Conservation (phyloP, 2,329 filamentous ascomycete genomes). For the Curvularia spicifera region DNA sequence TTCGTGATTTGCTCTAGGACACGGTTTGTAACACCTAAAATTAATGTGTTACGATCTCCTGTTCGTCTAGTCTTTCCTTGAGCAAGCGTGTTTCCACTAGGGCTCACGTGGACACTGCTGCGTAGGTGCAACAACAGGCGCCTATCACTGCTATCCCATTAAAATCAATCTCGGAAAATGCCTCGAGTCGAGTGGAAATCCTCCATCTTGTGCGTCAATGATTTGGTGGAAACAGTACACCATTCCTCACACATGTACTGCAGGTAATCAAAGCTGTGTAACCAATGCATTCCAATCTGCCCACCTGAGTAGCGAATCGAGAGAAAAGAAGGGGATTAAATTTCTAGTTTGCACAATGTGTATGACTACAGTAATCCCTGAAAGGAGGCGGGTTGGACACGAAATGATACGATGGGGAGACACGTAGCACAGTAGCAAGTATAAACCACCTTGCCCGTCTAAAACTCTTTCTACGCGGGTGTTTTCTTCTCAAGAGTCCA, state of each 20-base stretch:
- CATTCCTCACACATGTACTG: not conserved
- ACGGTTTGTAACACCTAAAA: not conserved
- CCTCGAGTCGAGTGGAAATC: not conserved
- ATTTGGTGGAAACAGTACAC: not conserved
- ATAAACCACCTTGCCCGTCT: not conserved
- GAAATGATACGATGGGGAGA: not conserved
- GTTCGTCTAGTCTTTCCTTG: not conserved
- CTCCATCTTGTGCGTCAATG: not conserved
- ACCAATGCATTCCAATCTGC: not conserved
- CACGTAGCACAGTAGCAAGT: not conserved
- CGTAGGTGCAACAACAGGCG: not conserved
- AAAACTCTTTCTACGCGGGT: not conserved
- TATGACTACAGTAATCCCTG: not conserved
- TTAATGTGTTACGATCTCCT: not conserved
- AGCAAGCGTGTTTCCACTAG: not conserved
- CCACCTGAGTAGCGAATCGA: not conserved
- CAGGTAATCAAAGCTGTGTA: slow-evolving; percentile 5
- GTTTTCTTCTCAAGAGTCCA: not conserved
- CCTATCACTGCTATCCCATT: not conserved
- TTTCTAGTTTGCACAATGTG: not conserved
- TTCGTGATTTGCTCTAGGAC: not conserved
- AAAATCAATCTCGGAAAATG: not conserved
- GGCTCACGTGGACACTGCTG: not conserved
- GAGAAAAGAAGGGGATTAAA: not conserved
- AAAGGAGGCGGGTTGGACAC: not conserved